phyloP scores from a whole-genome alignment of 2,329 filamentous ascomycete species.

The Ophiostoma quercus region DNA sequence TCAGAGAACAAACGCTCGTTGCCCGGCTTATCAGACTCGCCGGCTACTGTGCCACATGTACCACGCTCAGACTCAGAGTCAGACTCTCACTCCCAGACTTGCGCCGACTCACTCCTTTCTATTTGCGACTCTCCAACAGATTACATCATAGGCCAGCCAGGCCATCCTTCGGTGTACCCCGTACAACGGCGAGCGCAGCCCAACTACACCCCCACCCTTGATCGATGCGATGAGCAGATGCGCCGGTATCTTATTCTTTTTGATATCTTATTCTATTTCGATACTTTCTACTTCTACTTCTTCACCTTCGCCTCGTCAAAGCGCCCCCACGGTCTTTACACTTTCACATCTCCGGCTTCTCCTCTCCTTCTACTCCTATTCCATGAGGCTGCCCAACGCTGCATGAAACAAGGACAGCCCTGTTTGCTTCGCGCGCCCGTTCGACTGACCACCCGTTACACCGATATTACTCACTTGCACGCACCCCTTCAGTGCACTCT shows the following conservation, averaged over 20 bases:
- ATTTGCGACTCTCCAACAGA: not conserved
- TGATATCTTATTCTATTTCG: too few relatives aligned
- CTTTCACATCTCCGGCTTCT: not conserved
- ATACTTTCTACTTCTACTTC: not conserved
- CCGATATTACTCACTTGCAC: constrained; percentile 15
- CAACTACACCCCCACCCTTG: constrained; percentile 7
- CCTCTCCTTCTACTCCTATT: not conserved
- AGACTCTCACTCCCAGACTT: not conserved
- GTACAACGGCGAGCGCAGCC: not conserved
- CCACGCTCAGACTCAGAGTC: not conserved
- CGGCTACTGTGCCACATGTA: not conserved
- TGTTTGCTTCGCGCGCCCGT: not conserved
- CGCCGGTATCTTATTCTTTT: not conserved
- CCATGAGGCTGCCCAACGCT: constrained; percentile 12
- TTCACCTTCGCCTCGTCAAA: not conserved
- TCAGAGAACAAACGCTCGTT: not conserved
- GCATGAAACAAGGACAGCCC: constrained; percentile 12
- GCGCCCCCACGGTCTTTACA: not conserved
- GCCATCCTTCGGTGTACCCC: not conserved
- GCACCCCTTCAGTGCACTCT: constrained; percentile 6
- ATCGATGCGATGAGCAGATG: not conserved
- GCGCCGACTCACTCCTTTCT: not conserved
- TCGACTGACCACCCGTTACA: not conserved
- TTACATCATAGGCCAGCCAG: not conserved
- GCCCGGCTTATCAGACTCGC: not conserved